Evolutionary conservation across 805 yeast species (phyloP).

Genomic region (Zygotorulaspora danielsina): DNA sequence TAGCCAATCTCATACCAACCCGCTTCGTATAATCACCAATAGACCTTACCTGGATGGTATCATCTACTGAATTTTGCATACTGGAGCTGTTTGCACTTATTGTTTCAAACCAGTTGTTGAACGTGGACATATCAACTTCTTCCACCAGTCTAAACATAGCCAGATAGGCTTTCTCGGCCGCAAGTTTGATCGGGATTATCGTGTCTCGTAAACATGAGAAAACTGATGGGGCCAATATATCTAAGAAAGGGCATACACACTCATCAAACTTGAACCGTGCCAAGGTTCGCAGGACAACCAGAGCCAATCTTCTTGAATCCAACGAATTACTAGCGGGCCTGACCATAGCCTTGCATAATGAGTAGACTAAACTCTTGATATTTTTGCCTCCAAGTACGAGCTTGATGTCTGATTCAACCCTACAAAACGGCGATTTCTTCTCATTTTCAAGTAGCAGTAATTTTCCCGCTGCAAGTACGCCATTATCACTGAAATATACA

Average conservation of each 20-base stretch:
- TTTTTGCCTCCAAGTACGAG: slow-evolving; percentile 44
- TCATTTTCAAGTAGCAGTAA: slow-evolving; percentile 52
- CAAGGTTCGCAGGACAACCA: slow-evolving; percentile 71
- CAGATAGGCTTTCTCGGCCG: slow-evolving; percentile 87
- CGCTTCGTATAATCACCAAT: slow-evolving; percentile 85
- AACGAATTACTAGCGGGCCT: slow-evolving; percentile 56
- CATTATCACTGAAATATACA: slow-evolving; percentile 65
- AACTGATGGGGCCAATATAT: slow-evolving; percentile 62
- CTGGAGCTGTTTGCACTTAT: slow-evolving; percentile 33
- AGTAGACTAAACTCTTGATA: slow-evolving; percentile 42
- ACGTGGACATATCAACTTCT: slow-evolving; percentile 50
- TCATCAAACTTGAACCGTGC: slow-evolving; percentile 55
- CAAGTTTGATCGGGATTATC: slow-evolving; percentile 86
- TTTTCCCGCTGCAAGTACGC: slow-evolving; percentile 79
- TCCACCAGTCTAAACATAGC: slow-evolving; percentile 69
- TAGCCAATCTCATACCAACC: slow-evolving; percentile 82
- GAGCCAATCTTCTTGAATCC: slow-evolving; percentile 75
- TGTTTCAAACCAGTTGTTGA: slow-evolving; percentile 60
- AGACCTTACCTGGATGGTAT: slow-evolving; percentile 62
- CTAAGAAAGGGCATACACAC: slow-evolving; percentile 50
- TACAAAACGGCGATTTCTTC: slow-evolving; percentile 35
- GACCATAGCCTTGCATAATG: slow-evolving; percentile 47
- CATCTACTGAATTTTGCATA: slow-evolving; percentile 42
- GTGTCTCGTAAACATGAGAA: slow-evolving; percentile 81
- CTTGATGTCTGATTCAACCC: slow-evolving; percentile 26